These are phyloP conservation scores for Gaeumannomyces tritici DNA, from an alignment of 2,329 filamentous ascomycete species.

Conservation along the genomic window DNA sequence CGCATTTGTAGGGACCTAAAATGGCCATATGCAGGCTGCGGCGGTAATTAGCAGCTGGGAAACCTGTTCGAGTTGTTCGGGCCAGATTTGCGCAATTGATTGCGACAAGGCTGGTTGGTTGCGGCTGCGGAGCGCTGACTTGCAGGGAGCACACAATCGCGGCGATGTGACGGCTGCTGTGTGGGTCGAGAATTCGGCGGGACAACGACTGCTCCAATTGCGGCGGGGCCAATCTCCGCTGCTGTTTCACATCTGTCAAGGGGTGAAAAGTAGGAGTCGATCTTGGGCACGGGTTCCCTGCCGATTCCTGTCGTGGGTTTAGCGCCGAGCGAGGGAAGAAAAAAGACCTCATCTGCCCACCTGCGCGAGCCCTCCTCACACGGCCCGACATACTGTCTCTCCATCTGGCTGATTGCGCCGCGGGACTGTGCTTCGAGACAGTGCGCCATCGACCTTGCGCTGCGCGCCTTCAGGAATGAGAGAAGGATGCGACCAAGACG, in stretches of 20 bases:
- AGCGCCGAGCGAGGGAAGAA: neutral
- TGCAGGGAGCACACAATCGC: neutral
- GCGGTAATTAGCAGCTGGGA: too few relatives aligned
- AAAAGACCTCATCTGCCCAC: neutral
- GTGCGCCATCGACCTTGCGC: neutral
- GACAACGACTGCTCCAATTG: neutral
- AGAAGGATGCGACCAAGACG: neutral
- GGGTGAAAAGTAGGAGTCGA: neutral
- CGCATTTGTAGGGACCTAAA: too few relatives aligned
- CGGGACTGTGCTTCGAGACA: neutral
- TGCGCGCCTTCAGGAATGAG: neutral
- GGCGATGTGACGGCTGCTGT: neutral
- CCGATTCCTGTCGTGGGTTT: neutral
- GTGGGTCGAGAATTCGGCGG: neutral
- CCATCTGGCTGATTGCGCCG: neutral
- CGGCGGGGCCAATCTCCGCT: neutral
- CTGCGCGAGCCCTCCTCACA: neutral
- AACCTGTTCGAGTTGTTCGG: too few relatives aligned
- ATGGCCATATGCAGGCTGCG: too few relatives aligned
- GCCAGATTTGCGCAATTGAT: neutral
- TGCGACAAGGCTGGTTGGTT: neutral
- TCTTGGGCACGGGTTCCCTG: neutral
- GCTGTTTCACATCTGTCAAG: constrained; percentile 2
- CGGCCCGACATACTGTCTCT: too few relatives aligned
- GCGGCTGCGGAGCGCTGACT: neutral